Percentiles rank a stretch among this genome's conserved stretches.
These are phyloP conservation scores for Hypoxylon intermedium DNA, from an alignment of 495 filamentous ascomycete species.

Conservation along the genomic window DNA sequence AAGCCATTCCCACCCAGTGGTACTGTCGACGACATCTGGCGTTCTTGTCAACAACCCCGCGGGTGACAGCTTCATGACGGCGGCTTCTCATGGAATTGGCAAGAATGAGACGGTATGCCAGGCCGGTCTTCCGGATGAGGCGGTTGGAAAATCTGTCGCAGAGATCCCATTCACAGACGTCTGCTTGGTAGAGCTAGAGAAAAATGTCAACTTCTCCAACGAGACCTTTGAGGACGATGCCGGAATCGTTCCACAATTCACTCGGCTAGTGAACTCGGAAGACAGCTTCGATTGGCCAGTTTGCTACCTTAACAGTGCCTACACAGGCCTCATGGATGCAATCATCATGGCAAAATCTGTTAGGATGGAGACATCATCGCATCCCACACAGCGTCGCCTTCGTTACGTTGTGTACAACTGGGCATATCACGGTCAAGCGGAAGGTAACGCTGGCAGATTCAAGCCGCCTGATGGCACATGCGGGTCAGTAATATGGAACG, in stretches of 20 bases:
- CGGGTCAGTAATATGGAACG: conserved; percentile 16
- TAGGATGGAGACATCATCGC: background rate
- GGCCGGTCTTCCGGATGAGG: background rate
- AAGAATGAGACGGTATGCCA: background rate
- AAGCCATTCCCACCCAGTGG: background rate
- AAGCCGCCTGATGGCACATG: background rate
- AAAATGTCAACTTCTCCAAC: background rate
- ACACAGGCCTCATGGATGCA: conserved; percentile 3
- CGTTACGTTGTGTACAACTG: conserved; percentile 15
- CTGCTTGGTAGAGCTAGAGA: conserved; percentile 4
- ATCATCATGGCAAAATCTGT: conserved; percentile 8
- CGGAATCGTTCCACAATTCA: background rate
- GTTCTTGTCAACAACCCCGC: conserved; percentile 9
- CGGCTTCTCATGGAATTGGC: conserved; percentile 14
- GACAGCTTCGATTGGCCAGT: background rate
- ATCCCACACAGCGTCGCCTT: background rate
- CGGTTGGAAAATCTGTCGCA: background rate
- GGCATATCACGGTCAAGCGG: background rate
- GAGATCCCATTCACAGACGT: conserved; percentile 7
- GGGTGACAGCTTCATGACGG: conserved; percentile 8
- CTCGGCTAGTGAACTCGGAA: conserved; percentile 5
- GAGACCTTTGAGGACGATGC: conserved; percentile 3
- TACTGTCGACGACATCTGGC: background rate
- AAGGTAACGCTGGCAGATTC: too few relatives aligned
- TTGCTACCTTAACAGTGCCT: conserved; percentile 16